Base-by-base conservation (phyloP, 1,284 basidiomycete genomes). In the Leccinum insolens region DNA sequence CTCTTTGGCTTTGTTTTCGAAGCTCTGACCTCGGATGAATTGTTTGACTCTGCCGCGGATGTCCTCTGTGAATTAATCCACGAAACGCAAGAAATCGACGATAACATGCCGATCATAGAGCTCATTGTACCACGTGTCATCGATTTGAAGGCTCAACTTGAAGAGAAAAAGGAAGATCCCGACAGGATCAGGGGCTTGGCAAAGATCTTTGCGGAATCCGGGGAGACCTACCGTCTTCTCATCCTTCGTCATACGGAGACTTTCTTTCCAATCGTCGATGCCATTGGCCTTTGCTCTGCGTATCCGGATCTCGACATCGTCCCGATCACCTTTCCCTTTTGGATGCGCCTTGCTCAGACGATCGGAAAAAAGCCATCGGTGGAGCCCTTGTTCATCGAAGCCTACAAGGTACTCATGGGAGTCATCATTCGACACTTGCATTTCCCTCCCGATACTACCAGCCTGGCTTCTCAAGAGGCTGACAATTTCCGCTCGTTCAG, bases 301-400 rank as follows among this genome's bases (percentile, higher is more conserved):
- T 98, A 95, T 80, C 88, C 89, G 41, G 96, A 99, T 77, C 89
- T 99, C 67, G 98, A 99, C 78, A 94, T 99, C 75, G 97, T 98
- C 44, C 95, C 94, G 15, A 98, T 99, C 80, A 99, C 98, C 8
- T 98, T 99, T 85, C 91, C 93, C 59, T 99, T 99, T 85, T 99
- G 98, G 98, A 96, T 95, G 88, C 90, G 91, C 34, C 90, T 97
- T 52, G 91, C 95, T 8, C 89, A 93, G 74, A 89, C 88, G 66
- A 88, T 98, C 55, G 91, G 91, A 66, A 94, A 94, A 80, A 88
- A 85, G 72, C 82, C 89, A 0, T 85, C 87, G 0, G 85, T 93
- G 11, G 84, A 91, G 1, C 88, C 89, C 20, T 76, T 90, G 57
- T 93, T 98, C 76, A 73, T 90, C 62, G 89, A 94, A 63, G 90